Base-by-base conservation (phyloP, 2,329 filamentous ascomycete species). In the Calonectria crousiana region DNA sequence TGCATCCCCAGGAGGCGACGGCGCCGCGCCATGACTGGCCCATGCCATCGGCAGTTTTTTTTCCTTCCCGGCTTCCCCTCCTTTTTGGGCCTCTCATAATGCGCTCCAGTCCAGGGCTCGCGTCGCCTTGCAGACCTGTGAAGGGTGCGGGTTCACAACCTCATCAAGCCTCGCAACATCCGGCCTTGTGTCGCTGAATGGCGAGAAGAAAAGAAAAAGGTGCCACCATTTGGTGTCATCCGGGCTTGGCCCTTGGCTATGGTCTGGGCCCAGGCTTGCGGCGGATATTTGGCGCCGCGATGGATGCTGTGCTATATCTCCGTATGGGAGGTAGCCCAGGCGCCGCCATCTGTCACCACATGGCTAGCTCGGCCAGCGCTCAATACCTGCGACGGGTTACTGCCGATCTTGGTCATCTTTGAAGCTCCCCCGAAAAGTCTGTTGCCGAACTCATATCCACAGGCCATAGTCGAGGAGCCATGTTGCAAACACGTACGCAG, bases 1-100 rank as follows among this genome's bases (percentile, higher is more conserved):
- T 72, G 51, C 74, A 74, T 76, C 77, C 77, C 69, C 60, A 62
- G 72, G 65, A 74, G 67, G 60, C 71, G 70, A 76, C 64, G 53
- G 68, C 67, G 69, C 68, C 71, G 62, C 72, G 66, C 74, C 71
- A 65, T 74, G 60, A 76, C 74, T 78, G 77, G 77, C 69, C 66
- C 76, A 74, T 69, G 66, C 64, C 74, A 70, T 72, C 70, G 72
- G 71, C 71, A 73, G 26, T 66, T 69, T 73, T 73, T 62, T 67
- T 20, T 62, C 23, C 20, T 68, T 53, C 67, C 38, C 68, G 36
- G 68, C 47, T 70, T 70, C 68, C 58, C 68, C 68, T 71, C 56
- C 38, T 69, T 62, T 51, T 44, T 32, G 14, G 67, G 38, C 20
- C 34, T 38, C 41, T 44, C 67, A 64, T 49, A 49, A 66, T 53